Base-by-base conservation (phyloP, 257 asterid genomes). In the Nicotiana otophora region DNA sequence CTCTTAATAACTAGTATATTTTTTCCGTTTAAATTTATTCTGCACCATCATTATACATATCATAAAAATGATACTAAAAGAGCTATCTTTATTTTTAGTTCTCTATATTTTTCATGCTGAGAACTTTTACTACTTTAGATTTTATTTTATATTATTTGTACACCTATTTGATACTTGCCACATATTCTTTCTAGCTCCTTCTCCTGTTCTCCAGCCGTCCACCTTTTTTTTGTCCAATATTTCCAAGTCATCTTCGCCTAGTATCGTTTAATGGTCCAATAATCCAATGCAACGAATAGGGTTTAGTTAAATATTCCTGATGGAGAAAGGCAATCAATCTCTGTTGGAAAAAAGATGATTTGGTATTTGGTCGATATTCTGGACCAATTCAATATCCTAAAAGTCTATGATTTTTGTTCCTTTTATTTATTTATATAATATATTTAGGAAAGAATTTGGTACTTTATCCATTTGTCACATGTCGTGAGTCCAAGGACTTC, bases 151-250 rank as follows among this genome's bases (percentile, higher is more conserved):
- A 15, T 66, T 31, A 66, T 66, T 68, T 2, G 10, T 68, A 19
- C 3, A 68, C 30, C 10, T 36, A 36, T 36, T 4, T 7, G 5
- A 42, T 28, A 70, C n/a, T 15, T 70, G 78, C 78, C 78, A 70
- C 58, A 57, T 70, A 68, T 42, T n/a, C 78, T 42, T 42, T 70
- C 78, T 70, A 70, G 78, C 78, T 39, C 58, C 78, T 69, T 69
- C 78, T 69, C 19, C 28, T 10, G 1, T 69, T 69, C 77, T 69
- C n/a, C 28, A n/a, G 1, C 19, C 58, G 26, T 42, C 78, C 78
- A 70, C 58, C 34, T 20, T 11, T 42, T 42, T 20, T 42, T 20
- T 20, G n/a, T 12, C 78, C 16, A 69, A 5, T 69, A 69, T 69
- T 10, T 69, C 19, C 77, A 69, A 39, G 33, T 69, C 19, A 69